Evolutionary conservation across 768 basidiomycete genomes (phyloP).

Genomic region (Mycena amicta): DNA sequence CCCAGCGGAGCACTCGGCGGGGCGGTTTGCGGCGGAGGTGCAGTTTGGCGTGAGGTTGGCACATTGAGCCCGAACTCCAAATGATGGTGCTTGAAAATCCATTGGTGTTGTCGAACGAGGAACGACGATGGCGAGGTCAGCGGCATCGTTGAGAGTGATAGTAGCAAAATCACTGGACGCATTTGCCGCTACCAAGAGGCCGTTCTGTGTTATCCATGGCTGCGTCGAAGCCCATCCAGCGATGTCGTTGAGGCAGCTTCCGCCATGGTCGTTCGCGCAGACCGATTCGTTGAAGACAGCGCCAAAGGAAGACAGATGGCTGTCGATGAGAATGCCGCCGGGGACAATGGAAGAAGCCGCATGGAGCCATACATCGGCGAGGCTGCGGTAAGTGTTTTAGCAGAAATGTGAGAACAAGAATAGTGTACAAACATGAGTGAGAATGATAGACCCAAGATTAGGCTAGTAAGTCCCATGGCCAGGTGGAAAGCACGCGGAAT

Average conservation of each 20-base stretch:
- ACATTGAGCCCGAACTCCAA: slow-evolving; percentile 13
- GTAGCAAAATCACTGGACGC: background rate
- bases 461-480: slow-evolving; percentile 11
- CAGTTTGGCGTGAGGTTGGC: slow-evolving; percentile 12
- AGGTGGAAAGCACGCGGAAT: slow-evolving; percentile 17
- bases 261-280: background rate
- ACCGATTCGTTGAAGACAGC: slow-evolving; percentile 14
- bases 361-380: slow-evolving; percentile 22
- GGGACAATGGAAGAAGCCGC: slow-evolving; percentile 10
- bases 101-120: background rate
- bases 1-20: background rate
- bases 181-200: slow-evolving; percentile 13
- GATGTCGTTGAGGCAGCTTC: slow-evolving; percentile 8
- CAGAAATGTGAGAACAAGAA: background rate
- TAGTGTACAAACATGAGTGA: slow-evolving; percentile 13
- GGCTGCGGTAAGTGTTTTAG: slow-evolving; percentile 5
- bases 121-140: slow-evolving; percentile 12
- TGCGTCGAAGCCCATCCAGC: slow-evolving; percentile 3
- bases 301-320: background rate
- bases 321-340: background rate
- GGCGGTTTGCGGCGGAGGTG: background rate
- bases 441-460: slow-evolving; percentile 16
- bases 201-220: slow-evolving; percentile 4
- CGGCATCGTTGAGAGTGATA: slow-evolving; percentile 9
- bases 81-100: slow-evolving; percentile 2